Percentiles rank a stretch among this genome's conserved stretches.
Evolutionary conservation across 2,329 filamentous ascomycete species (phyloP).

Genomic region (Myriangium duriaei): DNA sequence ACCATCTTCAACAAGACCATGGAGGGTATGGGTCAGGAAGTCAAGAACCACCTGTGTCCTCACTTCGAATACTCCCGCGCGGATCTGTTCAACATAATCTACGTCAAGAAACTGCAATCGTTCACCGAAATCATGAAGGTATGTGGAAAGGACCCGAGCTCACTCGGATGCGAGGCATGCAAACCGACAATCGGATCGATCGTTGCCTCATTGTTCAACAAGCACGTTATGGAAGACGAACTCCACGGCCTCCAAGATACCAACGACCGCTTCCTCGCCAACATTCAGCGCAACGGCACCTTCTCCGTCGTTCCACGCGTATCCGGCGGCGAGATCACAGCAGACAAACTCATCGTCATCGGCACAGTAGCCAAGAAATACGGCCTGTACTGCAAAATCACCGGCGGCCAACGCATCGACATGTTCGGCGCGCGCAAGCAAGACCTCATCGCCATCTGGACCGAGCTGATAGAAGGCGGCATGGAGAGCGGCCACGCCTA

Average conservation of each 20-base stretch:
- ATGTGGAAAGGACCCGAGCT: constrained; percentile 56
- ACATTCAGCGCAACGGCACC: constrained; percentile 84
- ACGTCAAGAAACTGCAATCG: constrained; percentile 62
- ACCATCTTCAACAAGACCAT: constrained; percentile 86
- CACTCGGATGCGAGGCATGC: constrained; percentile 76
- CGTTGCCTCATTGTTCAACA: constrained; percentile 70
- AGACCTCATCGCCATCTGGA: constrained; percentile 73
- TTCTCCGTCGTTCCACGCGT: constrained; percentile 81
- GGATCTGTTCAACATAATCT: constrained; percentile 82
- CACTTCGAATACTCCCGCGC: constrained; percentile 76
- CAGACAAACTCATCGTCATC: constrained; percentile 72
- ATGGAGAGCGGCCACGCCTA: constrained; percentile 90
- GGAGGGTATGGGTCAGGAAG: constrained; percentile 71
- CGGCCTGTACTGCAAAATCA: constrained; percentile 80
- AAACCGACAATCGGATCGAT: constrained; percentile 75
- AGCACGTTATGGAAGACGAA: constrained; percentile 61
- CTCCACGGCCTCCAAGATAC: constrained; percentile 74
- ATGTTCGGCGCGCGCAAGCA: constrained; percentile 87
- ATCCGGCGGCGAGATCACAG: constrained; percentile 74
- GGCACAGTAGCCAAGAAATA: constrained; percentile 77
- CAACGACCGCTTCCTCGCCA: constrained; percentile 76
- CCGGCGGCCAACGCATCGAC: constrained; percentile 81
- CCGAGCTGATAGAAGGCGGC: constrained; percentile 63
- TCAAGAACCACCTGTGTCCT: constrained; percentile 73
- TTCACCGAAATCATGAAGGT: constrained; percentile 67